Evolutionary conservation across 768 basidiomycete species (phyloP), one percentile per base, ranked within the genome.

Genomic region (Leccinellum rugosiceps): DNA sequence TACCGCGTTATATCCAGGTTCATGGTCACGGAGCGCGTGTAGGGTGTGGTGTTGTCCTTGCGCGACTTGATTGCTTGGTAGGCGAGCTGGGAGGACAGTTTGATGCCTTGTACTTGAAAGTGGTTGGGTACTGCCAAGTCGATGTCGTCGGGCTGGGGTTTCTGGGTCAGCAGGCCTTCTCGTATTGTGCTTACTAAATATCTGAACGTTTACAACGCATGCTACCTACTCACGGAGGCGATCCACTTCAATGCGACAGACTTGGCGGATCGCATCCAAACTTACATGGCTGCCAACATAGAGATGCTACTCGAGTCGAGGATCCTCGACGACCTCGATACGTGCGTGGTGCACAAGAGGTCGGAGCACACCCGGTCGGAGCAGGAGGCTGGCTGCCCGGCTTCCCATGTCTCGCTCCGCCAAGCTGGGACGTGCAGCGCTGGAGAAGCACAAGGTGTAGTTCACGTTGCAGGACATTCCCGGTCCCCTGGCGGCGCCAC

Each of bases 301-400:
- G 97, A 99, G 71, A 84, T 86, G 1, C 79, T 97, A 50, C 80
- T 99, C 19, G 94, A 98, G 67, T 79, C 78, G 32, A 81, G 82
- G 17, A 81, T 95, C 64, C 80, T 99, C 23, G 90, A 94, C 56
- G 87, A 88, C 52, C 79, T 96, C 35, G 78, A 86, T 2, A 67
- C 76, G 17, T 78, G 80, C 32, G 79, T 92, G 21, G 73, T 96
- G 60, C 81, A 81, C 51, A 83, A 87, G 60, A 80, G 98, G 7
- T 77, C 87, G 3, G 65, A 71, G 2, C 87, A 83, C 59, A 76
- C 87, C 2, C 76, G 78, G 15, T 58, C 66, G 10, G 77, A 81
- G 45, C 97, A 99, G 69, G n/a, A n/a, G n/a, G n/a, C n/a, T n/a
- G n/a, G 71, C 74, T 4, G 75, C 77, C 41, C 88, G 88, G 63